Evolutionary conservation across 805 yeast genomes (phyloP).

Genomic region (Hanseniaspora valbyensis): DNA sequence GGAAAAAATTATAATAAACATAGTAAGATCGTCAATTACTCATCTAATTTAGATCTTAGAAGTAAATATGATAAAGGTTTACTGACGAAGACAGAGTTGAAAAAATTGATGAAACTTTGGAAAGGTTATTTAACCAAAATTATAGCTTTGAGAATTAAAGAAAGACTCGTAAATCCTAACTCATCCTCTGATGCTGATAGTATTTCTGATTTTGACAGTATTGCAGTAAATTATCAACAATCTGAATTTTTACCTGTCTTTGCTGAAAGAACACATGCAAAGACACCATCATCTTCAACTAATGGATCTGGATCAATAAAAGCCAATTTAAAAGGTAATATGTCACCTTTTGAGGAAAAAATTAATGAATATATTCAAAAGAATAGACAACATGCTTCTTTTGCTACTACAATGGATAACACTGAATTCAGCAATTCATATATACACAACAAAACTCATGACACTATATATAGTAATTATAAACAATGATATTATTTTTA

Average conservation of each 20-base stretch:
- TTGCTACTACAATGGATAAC: slow-evolving; percentile 7
- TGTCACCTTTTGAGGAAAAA: not conserved
- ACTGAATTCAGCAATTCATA: slow-evolving; percentile 1
- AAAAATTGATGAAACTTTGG: slow-evolving; percentile 1
- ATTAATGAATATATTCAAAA: slow-evolving; percentile 6
- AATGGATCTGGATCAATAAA: not conserved
- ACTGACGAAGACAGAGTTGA: not conserved
- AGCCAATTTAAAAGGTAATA: not conserved
- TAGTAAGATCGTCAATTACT: slow-evolving; percentile 5
- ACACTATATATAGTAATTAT: not conserved
- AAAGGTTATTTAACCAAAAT: not conserved
- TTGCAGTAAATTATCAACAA: not conserved
- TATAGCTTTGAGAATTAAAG: not conserved
- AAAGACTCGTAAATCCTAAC: not conserved
- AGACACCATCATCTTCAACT: not conserved
- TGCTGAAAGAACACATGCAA: not conserved
- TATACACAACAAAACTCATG: not conserved
- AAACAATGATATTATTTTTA: not conserved
- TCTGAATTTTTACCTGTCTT: not conserved
- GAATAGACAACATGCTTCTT: slow-evolving; percentile 4
- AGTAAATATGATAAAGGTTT: slow-evolving; percentile 1
- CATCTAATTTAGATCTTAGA: slow-evolving; percentile 5
- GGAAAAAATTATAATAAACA: not conserved
- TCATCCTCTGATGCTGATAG: not conserved
- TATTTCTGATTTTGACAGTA: not conserved